Evolutionary conservation across 1,284 basidiomycete species (phyloP).

Genomic region (Leucoagaricus sp.): DNA sequence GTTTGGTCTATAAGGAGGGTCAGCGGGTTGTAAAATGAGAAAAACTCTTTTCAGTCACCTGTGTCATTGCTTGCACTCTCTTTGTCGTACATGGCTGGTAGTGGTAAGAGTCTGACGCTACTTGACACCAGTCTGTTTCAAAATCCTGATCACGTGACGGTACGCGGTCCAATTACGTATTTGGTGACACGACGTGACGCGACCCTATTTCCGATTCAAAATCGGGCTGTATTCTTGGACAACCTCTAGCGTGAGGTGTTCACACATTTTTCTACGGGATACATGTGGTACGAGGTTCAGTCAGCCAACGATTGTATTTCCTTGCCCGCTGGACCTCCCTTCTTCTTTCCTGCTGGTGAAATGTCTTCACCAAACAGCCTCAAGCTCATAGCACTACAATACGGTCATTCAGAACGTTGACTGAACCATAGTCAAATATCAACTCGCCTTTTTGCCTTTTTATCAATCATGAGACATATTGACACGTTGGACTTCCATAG

Average conservation of each 20-base stretch:
- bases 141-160: slow-evolving; percentile 5
- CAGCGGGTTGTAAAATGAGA: not conserved
- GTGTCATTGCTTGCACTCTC: slow-evolving; percentile 59
- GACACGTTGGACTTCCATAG: slow-evolving; percentile 92
- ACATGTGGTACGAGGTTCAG: no score
- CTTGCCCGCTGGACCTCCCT: not conserved
- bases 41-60: slow-evolving; percentile 34
- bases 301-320: no score
- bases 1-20: slow-evolving; percentile 48
- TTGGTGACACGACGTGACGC: not conserved
- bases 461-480: slow-evolving; percentile 89
- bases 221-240: no score
- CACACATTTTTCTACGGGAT: no score
- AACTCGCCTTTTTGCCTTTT: slow-evolving; percentile 85
- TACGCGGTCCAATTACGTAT: not conserved
- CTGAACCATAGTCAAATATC: not conserved
- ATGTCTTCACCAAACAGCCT: slow-evolving; percentile 81
- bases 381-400: slow-evolving; percentile 67
- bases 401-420: not conserved
- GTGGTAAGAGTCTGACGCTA: not conserved
- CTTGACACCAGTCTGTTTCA: not conserved
- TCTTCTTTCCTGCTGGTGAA: slow-evolving; percentile 49
- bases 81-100: slow-evolving; percentile 63
- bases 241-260: no score
- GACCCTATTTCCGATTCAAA: not conserved